Evolutionary conservation across 257 asterid species (phyloP), one percentile per base, ranked within the genome.

Genomic region (Dorcoceras hygrometricum): DNA sequence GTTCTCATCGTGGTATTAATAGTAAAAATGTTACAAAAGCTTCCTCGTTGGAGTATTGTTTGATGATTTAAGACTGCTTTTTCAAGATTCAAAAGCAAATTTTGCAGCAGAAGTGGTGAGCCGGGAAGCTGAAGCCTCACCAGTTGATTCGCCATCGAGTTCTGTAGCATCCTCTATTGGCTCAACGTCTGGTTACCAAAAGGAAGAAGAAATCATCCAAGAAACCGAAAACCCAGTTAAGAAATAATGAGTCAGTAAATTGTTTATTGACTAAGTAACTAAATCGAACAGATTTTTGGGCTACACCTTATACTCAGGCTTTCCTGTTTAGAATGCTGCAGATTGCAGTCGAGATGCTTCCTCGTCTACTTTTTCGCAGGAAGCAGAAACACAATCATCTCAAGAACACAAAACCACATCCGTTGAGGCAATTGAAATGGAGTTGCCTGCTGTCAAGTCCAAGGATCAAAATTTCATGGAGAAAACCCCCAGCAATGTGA

Each of bases 281-380:
- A 8, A 27, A 63, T 26, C 24, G 54, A 66, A 61, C 31, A 67
- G 32, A 48, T 71, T 70, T 68, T 19, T 71, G 67, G 62, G 71
- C 65, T 76, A 71, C 67, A 31, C 75, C 86, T 85, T 81, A 91
- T 79, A 64, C 77, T 62, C 68, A 28, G 75, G 59, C 78, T 84
- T 76, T 12, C 71, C 81, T 84, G 84, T 77, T 76, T 81, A 89
- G 95, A 82, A 82, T 87, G 81, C 87, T 68, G 76, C 82, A 81
- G 88, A 89, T 73, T 73, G 60, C 68, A 70, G 76, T 67, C 80
- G 72, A 73, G 62, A 61, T 69, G 78, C 77, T 56, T 43, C 79
- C 43, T 77, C 74, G 79, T 73, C 77, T 73, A 73, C 87, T 67
- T 73, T 51, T 32, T 64, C 59, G 57, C 70, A 46, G 26, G 72